Evolutionary conservation across 73 alveolate species (phyloP).

Genomic region (Symbiodinium pilosum): DNA sequence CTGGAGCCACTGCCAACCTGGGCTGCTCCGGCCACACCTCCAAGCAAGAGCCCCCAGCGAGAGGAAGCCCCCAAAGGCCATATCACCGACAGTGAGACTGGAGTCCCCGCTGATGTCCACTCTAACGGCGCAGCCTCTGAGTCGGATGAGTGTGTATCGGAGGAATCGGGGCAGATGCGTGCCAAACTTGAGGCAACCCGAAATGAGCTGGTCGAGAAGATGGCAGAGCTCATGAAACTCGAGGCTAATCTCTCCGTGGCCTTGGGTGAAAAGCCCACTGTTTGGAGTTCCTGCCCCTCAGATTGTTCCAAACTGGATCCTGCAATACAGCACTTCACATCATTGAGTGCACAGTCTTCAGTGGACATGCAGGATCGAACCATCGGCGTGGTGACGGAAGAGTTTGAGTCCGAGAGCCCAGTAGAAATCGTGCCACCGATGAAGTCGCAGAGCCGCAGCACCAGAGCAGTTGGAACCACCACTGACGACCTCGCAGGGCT

Average conservation of each 20-base stretch:
- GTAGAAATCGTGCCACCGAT: background rate
- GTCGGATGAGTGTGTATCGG: background rate
- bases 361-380: background rate
- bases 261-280: background rate
- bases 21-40: conserved; percentile 87
- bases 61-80: background rate
- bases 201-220: conserved; percentile 34
- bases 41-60: background rate
- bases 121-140: background rate
- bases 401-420: background rate
- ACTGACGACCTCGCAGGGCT: background rate
- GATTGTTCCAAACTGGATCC: background rate
- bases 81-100: background rate
- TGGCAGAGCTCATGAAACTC: conserved; percentile 37
- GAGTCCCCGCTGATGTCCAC: background rate
- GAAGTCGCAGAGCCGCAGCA: background rate
- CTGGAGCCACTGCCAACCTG: conserved; percentile 73
- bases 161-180: background rate
- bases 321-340: background rate
- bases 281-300: background rate
- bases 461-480: conserved; percentile 1
- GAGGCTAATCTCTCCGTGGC: conserved; percentile 35
- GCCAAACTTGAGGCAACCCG: conserved; percentile 27
- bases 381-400: background rate
- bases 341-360: background rate